These are phyloP conservation scores for Rhizodiscina lignyota DNA, from an alignment of 495 filamentous ascomycete genomes.

Conservation along the genomic window DNA sequence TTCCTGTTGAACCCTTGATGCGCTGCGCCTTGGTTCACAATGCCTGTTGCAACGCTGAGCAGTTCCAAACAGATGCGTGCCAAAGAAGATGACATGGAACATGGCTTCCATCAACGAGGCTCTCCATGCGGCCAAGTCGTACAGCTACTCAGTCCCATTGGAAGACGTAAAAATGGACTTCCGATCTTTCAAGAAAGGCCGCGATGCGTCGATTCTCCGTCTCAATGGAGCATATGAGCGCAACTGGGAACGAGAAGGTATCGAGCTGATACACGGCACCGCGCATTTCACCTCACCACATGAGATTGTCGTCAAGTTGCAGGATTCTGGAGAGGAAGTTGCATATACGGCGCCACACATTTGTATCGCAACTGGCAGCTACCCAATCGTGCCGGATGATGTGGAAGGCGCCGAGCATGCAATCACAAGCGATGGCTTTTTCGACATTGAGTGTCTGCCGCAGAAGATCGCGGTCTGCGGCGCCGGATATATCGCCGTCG, in stretches of 20 bases:
- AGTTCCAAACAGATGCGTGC: slow-evolving; percentile 38
- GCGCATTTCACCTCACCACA: slow-evolving; percentile 34
- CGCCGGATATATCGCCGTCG: slow-evolving; percentile 12
- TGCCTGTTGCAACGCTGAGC: no score
- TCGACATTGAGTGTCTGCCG: slow-evolving; percentile 9
- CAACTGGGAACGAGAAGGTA: slow-evolving; percentile 39
- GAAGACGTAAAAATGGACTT: slow-evolving; percentile 32
- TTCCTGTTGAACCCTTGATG: no score
- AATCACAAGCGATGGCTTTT: slow-evolving; percentile 35
- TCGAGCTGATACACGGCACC: slow-evolving; percentile 40
- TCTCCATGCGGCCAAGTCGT: slow-evolving; percentile 30
- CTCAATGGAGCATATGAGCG: slow-evolving; percentile 39
- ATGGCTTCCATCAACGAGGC: slow-evolving; percentile 40
- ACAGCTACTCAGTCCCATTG: slow-evolving; percentile 40
- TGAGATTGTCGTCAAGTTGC: slow-evolving; percentile 30
- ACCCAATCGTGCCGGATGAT: slow-evolving; percentile 27
- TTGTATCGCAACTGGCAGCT: slow-evolving; percentile 38
- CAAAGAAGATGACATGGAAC: slow-evolving; percentile 49
- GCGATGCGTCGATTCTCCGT: slow-evolving; percentile 31
- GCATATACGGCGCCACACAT: slow-evolving; percentile 37
- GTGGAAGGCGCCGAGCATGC: slow-evolving; percentile 37
- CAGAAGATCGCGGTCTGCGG: slow-evolving; percentile 10
- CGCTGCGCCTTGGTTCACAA: no score
- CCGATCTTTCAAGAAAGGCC: slow-evolving; percentile 35
- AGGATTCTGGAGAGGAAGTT: slow-evolving; percentile 28